A percentile compares a stretch with the other conserved stretches of the same genome.
Conservation (phyloP, 495 filamentous ascomycete genomes). For the Recurvomyces mirabilis region DNA sequence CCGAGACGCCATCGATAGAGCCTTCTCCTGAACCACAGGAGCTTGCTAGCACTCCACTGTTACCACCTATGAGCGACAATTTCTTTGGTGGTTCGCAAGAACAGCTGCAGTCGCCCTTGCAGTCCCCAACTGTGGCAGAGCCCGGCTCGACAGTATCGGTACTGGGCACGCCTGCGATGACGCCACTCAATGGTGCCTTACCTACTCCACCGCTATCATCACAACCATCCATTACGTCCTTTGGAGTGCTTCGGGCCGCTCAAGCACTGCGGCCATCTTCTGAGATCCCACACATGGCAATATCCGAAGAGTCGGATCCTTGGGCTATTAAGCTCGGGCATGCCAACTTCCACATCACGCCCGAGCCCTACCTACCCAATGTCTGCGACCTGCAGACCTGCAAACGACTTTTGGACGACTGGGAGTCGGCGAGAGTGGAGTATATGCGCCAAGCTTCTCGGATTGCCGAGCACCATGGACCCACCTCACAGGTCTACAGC, state of each 20-base stretch:
- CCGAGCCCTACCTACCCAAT: slow-evolving; percentile 65
- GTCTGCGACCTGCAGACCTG: slow-evolving; percentile 48
- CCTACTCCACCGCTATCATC: slow-evolving; percentile 70
- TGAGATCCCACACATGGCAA: slow-evolving; percentile 48
- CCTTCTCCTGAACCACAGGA: slow-evolving; percentile 37
- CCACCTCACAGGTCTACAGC: slow-evolving; percentile 69
- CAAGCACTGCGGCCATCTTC: slow-evolving; percentile 39
- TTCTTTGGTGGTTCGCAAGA: slow-evolving; percentile 13
- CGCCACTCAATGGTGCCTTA: slow-evolving; percentile 39
- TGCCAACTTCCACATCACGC: slow-evolving; percentile 81
- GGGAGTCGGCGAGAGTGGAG: slow-evolving; percentile 69
- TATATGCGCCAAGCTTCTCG: slow-evolving; percentile 75
- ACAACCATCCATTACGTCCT: slow-evolving; percentile 67
- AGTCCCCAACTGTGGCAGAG: slow-evolving; percentile 62
- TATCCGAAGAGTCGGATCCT: slow-evolving; percentile 57
- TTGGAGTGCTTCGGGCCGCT: slow-evolving; percentile 37
- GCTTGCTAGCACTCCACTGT: slow-evolving; percentile 65
- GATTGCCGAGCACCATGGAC: slow-evolving; percentile 75
- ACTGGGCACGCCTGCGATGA: slow-evolving; percentile 32
- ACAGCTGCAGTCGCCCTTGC: slow-evolving; percentile 60
- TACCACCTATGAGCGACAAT: slow-evolving; percentile 59
- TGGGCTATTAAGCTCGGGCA: slow-evolving; percentile 81
- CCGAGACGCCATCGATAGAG: no score
- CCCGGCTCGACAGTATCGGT: slow-evolving; percentile 27
- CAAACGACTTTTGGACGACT: slow-evolving; percentile 58